Evolutionary conservation across 2,329 filamentous ascomycete species (phyloP).

Genomic region (Trichoderma sp.): DNA sequence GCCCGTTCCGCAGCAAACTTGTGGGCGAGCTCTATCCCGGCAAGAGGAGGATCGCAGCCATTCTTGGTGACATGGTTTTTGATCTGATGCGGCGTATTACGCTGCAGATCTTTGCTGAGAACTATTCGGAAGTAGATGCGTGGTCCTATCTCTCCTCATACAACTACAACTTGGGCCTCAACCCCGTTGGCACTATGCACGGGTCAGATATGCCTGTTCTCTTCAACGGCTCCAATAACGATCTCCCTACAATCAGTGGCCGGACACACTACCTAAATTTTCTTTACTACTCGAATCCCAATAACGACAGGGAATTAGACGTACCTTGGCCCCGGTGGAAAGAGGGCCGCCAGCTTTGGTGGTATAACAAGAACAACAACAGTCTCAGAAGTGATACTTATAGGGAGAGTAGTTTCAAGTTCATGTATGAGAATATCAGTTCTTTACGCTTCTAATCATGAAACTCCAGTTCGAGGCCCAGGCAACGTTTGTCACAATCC

Average conservation of each 20-base stretch:
- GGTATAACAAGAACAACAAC: background rate
- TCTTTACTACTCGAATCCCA: slow-evolving; percentile 71
- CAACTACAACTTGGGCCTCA: slow-evolving; percentile 54
- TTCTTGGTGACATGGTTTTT: slow-evolving; percentile 76
- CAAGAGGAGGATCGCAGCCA: slow-evolving; percentile 75
- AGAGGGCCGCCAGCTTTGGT: slow-evolving; percentile 51
- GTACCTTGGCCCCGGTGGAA: slow-evolving; percentile 49
- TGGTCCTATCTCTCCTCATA: slow-evolving; percentile 81
- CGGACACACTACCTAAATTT: slow-evolving; percentile 76
- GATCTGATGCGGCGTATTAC: slow-evolving; percentile 70
- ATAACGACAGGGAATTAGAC: slow-evolving; percentile 51
- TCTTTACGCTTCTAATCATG: background rate
- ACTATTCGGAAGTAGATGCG: slow-evolving; percentile 56
- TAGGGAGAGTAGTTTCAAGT: background rate
- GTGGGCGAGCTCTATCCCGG: slow-evolving; percentile 67
- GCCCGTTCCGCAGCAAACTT: slow-evolving; percentile 70
- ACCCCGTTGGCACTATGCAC: slow-evolving; percentile 74
- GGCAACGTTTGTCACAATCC: background rate
- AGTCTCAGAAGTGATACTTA: background rate
- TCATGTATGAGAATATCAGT: background rate
- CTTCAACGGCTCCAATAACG: slow-evolving; percentile 68
- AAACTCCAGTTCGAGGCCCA: background rate
- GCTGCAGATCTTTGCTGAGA: slow-evolving; percentile 51
- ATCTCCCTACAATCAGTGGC: slow-evolving; percentile 58
- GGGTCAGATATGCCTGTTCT: slow-evolving; percentile 65